Percentiles rank a stretch among this genome's conserved stretches.
Evolutionary conservation across 768 basidiomycete genomes (phyloP).

Genomic region (Amanita subjunquillea): DNA sequence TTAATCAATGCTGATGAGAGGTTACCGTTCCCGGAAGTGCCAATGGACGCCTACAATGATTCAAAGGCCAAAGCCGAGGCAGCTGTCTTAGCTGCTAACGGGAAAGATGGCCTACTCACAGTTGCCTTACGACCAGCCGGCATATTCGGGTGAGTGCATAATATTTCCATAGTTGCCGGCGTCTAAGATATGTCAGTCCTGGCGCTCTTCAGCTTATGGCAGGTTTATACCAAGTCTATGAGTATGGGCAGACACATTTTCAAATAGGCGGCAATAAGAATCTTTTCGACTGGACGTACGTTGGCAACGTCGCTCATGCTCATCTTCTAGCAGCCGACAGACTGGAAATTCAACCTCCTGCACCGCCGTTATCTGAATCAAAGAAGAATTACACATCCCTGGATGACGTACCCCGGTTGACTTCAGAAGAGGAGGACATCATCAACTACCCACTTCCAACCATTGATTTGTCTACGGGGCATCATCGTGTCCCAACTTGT

Average conservation of each 20-base stretch:
- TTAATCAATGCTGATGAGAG: slow-evolving; percentile 87
- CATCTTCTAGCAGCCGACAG: slow-evolving; percentile 92
- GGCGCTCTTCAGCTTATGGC: slow-evolving; percentile 83
- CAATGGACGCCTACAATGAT: slow-evolving; percentile 87
- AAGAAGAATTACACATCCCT: slow-evolving; percentile 24
- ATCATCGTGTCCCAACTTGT: slow-evolving; percentile 65
- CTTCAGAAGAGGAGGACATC: slow-evolving; percentile 27
- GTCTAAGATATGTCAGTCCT: slow-evolving; percentile 38
- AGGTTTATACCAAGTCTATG: slow-evolving; percentile 72
- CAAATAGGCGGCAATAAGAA: slow-evolving; percentile 93
- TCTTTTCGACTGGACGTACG: slow-evolving; percentile 93
- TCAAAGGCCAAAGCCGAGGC: slow-evolving; percentile 88
- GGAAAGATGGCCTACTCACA: slow-evolving; percentile 73
- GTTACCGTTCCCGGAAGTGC: slow-evolving; percentile 56
- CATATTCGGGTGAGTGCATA: slow-evolving; percentile 75
- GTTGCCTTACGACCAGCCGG: slow-evolving; percentile 89
- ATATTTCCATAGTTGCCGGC: neutral
- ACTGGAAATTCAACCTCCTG: slow-evolving; percentile 44
- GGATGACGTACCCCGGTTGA: slow-evolving; percentile 32
- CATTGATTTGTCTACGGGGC: slow-evolving; percentile 56
- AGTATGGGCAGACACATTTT: slow-evolving; percentile 77
- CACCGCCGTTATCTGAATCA: slow-evolving; percentile 24
- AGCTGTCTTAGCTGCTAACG: slow-evolving; percentile 79
- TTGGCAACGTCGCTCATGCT: slow-evolving; percentile 89
- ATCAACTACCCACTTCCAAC: slow-evolving; percentile 45